Evolutionary conservation across 1,139 yeast species (phyloP).

Genomic region (Geotrichum histeridarum): DNA sequence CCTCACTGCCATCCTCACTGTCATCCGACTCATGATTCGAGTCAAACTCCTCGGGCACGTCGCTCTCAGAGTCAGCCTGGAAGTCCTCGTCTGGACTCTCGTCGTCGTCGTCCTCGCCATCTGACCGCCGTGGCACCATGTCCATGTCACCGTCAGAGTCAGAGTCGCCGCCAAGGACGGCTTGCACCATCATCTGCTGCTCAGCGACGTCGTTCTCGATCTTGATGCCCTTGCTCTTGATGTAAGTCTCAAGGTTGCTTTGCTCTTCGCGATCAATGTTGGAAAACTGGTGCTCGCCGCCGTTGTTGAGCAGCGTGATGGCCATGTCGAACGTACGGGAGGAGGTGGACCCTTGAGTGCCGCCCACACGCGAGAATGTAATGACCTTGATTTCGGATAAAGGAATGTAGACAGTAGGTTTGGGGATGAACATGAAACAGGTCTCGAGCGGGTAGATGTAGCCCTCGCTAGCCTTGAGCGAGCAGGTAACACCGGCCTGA

Average conservation of each 20-base stretch:
- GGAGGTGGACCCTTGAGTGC: conserved; percentile 62
- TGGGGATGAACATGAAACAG: conserved; percentile 84
- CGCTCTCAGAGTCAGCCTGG: conserved; percentile 61
- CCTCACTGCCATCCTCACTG: conserved; percentile 24
- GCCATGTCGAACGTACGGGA: conserved; percentile 92
- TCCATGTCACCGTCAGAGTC: conserved; percentile 21
- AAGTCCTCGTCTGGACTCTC: conserved; percentile 52
- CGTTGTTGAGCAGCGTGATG: conserved; percentile 60
- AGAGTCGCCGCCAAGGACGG: conserved; percentile 15
- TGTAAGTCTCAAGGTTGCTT: conserved; percentile 65
- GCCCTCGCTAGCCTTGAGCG: conserved; percentile 93
- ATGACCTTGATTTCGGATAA: conserved; percentile 71
- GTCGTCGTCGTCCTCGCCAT: conserved; percentile 47
- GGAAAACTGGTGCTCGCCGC: conserved; percentile 76
- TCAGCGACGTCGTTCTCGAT: conserved; percentile 62
- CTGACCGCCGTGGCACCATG: conserved; percentile 36
- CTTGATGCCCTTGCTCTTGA: conserved; percentile 69
- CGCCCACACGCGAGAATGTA: conserved; percentile 87
- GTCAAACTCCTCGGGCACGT: conserved; percentile 84
- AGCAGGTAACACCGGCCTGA: conserved; percentile 85
- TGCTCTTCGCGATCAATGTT: conserved; percentile 90
- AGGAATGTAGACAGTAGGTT: conserved; percentile 90
- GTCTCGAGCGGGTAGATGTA: conserved; percentile 85
- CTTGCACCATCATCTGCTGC: conserved; percentile 38
- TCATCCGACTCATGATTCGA: conserved; percentile 54